Evolutionary conservation across 768 basidiomycete species (phyloP).

Genomic region (Termitomyces sp.): DNA sequence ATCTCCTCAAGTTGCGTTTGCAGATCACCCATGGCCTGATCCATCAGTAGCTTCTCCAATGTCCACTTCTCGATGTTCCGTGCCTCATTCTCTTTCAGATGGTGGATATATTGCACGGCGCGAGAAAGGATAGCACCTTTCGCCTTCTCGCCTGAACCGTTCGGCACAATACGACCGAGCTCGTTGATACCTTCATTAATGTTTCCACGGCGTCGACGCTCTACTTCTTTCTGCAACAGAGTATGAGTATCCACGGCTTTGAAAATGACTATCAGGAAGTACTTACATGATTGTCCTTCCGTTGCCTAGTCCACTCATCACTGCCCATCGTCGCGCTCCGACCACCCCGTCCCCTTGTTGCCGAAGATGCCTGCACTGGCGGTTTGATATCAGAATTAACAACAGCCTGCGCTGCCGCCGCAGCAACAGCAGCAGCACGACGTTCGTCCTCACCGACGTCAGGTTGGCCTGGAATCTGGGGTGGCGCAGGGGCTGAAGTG

Average conservation of each 20-base stretch:
- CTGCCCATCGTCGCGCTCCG: conserved; percentile 60
- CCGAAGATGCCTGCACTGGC: conserved; percentile 14
- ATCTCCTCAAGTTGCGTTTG: conserved; percentile 82
- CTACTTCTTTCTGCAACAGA: conserved; percentile 86
- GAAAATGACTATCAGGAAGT: neutral
- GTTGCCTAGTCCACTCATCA: conserved; percentile 75
- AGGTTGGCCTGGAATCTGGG: conserved; percentile 14
- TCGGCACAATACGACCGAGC: conserved; percentile 84
- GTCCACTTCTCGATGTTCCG: conserved; percentile 94
- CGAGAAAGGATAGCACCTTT: conserved; percentile 87
- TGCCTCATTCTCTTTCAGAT: conserved; percentile 87
- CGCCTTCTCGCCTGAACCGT: conserved; percentile 79
- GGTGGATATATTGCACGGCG: conserved; percentile 89
- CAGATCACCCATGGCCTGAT: conserved; percentile 85
- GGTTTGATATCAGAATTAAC: conserved; percentile 9
- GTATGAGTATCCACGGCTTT: neutral
- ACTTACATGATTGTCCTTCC: conserved; percentile 80
- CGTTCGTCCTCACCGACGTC: conserved; percentile 24
- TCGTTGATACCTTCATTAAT: conserved; percentile 97
- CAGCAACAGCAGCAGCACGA: conserved; percentile 3
- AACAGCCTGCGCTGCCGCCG: conserved; percentile 5
- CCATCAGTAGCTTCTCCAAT: conserved; percentile 86
- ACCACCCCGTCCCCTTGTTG: conserved; percentile 42
- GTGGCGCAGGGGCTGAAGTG: conserved; percentile 7
- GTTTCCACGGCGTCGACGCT: conserved; percentile 88